Base-by-base conservation (phyloP, 768 basidiomycete genomes). In the Zangia roseola region DNA sequence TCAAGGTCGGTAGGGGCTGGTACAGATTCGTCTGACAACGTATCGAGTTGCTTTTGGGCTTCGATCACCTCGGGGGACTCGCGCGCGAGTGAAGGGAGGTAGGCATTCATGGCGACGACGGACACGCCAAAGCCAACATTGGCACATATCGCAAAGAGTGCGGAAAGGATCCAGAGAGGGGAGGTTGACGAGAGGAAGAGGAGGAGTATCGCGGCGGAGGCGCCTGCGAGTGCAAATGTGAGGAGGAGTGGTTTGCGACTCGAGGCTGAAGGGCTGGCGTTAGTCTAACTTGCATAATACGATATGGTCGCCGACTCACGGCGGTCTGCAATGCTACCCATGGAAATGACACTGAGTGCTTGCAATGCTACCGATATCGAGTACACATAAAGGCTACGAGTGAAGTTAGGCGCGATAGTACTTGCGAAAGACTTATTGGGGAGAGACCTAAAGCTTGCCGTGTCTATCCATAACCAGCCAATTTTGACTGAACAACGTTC, bases 331-430 rank as follows among this genome's bases (percentile, higher is more conserved):
- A 95, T 84, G 14, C 83, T 83, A 7, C 92, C 91, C 77, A 97
- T 89, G 6, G 94, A 94, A 47, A 99, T 93, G 33, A 99, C 93
- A 0, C 87, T 91, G n/a, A 97, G 60, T 0, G 94, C 94, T 64
- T 97, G 94, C 0, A 95, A 68, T 0, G 87, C 86, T 1, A 97
- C 94, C 1, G 90, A 91, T 13, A 84, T 73, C 1, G 94, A 97
- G 67, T 92, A 89, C 25, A 86, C 79, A 62, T 95, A 94, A 30
- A 99, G 74, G 58, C 93, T 94, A 59, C 3, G 7, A 0, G 24
- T 3, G 17, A 12, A 28, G 40, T 55, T 4, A 52, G 41, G 33
- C 26, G 13, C 10, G 14, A 16, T n/a, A 16, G 4, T 6, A 16
- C 16, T 6, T 10, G 33, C 33, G 33, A 37, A 45, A 7, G 34